Evolutionary conservation across 208 protist species (phyloP).

Genomic region (Leptomonas pyrrhocoris): DNA sequence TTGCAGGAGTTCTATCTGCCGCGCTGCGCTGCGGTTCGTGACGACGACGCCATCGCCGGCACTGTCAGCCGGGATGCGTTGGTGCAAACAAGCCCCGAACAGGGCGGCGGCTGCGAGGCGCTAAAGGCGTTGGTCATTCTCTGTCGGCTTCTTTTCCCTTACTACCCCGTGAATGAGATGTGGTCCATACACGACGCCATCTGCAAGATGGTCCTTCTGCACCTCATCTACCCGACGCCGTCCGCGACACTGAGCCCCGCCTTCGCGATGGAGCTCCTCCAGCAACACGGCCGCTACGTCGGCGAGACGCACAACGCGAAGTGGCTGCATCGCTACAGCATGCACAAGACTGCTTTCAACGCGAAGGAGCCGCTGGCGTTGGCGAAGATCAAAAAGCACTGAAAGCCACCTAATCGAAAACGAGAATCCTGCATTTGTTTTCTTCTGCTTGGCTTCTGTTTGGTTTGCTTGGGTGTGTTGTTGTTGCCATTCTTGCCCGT

Average conservation of each 20-base stretch:
- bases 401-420: slow-evolving; percentile 18
- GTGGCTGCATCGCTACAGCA: slow-evolving; percentile 63
- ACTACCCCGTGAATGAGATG: slow-evolving; percentile 81
- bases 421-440: no score
- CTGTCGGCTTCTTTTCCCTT: slow-evolving; percentile 61
- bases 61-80: slow-evolving; percentile 10
- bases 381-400: slow-evolving; percentile 66
- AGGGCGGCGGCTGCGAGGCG: slow-evolving; percentile 49
- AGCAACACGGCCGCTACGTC: slow-evolving; percentile 64
- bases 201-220: slow-evolving; percentile 62
- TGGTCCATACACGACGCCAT: slow-evolving; percentile 80
- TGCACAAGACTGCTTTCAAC: slow-evolving; percentile 38
- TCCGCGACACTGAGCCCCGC: slow-evolving; percentile 21
- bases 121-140: slow-evolving; percentile 56
- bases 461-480: no score
- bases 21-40: slow-evolving; percentile 15
- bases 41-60: slow-evolving; percentile 3
- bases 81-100: slow-evolving; percentile 12
- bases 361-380: slow-evolving; percentile 44
- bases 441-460: not conserved
- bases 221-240: slow-evolving; percentile 39
- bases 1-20: slow-evolving; percentile 28
- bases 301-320: slow-evolving; percentile 36
- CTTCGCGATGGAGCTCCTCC: slow-evolving; percentile 53
- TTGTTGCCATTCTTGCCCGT: no score